Evolutionary conservation across 139 green algal genomes (phyloP).

Genomic region (Picochlorum sp.): DNA sequence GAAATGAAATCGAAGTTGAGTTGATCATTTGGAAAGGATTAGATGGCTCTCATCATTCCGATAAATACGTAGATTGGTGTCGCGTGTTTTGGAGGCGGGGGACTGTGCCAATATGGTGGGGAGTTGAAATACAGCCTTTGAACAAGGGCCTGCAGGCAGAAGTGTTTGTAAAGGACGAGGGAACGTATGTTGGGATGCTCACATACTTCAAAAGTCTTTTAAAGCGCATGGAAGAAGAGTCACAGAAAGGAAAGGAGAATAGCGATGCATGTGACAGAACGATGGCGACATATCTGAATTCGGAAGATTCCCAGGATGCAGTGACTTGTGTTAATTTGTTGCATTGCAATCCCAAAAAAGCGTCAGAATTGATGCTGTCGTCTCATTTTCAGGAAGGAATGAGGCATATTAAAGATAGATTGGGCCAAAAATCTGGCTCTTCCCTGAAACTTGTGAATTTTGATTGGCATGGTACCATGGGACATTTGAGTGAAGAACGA

Average conservation of each 20-base stretch:
- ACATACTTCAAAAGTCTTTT: slow-evolving; percentile 74
- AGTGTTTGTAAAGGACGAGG: slow-evolving; percentile 65
- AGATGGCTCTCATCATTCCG: not conserved
- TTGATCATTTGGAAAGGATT: slow-evolving; percentile 67
- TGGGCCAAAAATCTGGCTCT: not conserved
- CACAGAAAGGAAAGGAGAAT: not conserved
- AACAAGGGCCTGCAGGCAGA: slow-evolving; percentile 31
- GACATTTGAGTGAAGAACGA: slow-evolving; percentile 66
- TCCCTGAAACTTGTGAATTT: slow-evolving; percentile 51
- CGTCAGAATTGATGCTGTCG: slow-evolving; percentile 55
- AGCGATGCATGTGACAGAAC: not conserved
- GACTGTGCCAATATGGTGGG: slow-evolving; percentile 70
- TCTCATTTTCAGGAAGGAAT: slow-evolving; percentile 60
- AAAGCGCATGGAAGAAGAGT: slow-evolving; percentile 42
- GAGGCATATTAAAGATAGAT: slow-evolving; percentile 33
- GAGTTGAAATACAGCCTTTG: slow-evolving; percentile 40
- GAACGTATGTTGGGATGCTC: slow-evolving; percentile 65
- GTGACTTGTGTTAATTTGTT: slow-evolving; percentile 91
- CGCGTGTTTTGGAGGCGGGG: slow-evolving; percentile 73
- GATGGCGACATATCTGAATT: not conserved
- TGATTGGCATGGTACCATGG: slow-evolving; percentile 95
- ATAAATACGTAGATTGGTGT: slow-evolving; percentile 35
- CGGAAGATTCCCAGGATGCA: slow-evolving; percentile 12
- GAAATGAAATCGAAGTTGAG: slow-evolving; percentile 98
- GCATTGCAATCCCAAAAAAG: slow-evolving; percentile 52